Evolutionary conservation across 1,284 basidiomycete species (phyloP).

Genomic region (Cryptococcus jaspeensis): DNA sequence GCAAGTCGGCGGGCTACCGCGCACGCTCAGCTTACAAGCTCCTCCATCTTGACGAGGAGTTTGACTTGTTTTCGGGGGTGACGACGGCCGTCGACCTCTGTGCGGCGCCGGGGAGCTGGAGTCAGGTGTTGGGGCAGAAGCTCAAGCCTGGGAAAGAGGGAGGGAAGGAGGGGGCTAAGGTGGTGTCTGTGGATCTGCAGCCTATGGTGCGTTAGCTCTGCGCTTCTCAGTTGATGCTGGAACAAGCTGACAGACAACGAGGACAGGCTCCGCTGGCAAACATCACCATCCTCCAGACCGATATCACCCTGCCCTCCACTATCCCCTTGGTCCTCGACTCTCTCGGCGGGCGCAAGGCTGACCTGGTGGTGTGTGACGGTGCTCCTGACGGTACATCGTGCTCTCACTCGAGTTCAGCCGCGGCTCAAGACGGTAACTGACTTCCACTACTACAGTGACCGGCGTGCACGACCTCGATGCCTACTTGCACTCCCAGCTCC

Average conservation of each 20-base stretch:
- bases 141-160: constrained; percentile 40
- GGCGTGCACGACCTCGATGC: constrained; percentile 61
- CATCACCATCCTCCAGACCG: constrained; percentile 57
- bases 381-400: constrained; percentile 55
- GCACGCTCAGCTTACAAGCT: constrained; percentile 61
- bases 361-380: constrained; percentile 61
- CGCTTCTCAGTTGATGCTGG: background rate
- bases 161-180: constrained; percentile 31
- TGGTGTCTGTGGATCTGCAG: constrained; percentile 60
- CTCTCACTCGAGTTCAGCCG: no score
- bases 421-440: background rate
- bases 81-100: constrained; percentile 58
- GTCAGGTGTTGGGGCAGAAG: constrained; percentile 44
- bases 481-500: constrained; percentile 59
- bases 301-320: constrained; percentile 58
- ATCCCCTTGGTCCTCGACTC: constrained; percentile 55
- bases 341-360: constrained; percentile 54
- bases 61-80: constrained; percentile 53
- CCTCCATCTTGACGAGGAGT: constrained; percentile 56
- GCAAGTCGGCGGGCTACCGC: constrained; percentile 54
- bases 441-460: constrained; percentile 49
- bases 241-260: background rate
- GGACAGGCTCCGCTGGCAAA: constrained; percentile 55
- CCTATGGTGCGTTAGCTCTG: constrained; percentile 53
- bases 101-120: constrained; percentile 58